Percentiles rank a stretch among this genome's conserved stretches.
Evolutionary conservation across 73 alveolate genomes (phyloP).

Genomic region (Paramecium pentaurelia): DNA sequence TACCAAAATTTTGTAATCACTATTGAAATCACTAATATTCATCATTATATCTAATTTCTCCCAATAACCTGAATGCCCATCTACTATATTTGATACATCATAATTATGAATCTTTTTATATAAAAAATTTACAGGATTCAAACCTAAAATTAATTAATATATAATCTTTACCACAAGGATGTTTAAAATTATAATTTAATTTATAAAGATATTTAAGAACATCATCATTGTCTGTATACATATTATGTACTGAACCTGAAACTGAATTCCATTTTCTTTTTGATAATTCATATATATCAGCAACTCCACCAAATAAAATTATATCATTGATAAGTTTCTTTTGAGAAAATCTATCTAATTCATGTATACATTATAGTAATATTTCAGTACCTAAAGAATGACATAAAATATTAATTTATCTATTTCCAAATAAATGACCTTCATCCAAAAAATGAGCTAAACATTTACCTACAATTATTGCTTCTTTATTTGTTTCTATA

Average conservation of each 20-base stretch:
- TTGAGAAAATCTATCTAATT: not conserved
- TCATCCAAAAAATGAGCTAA: not conserved
- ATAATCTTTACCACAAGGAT: not conserved
- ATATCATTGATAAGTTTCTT: not conserved
- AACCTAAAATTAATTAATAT: not conserved
- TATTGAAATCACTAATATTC: not conserved
- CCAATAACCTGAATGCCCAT: not conserved
- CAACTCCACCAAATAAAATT: not conserved
- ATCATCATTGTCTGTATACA: not conserved
- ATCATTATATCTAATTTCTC: not conserved
- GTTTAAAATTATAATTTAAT: no score
- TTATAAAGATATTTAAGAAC: not conserved
- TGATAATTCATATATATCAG: not conserved
- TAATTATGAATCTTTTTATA: not conserved
- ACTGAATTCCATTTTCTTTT: conserved; percentile 29
- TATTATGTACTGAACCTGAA: not conserved
- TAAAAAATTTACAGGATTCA: not conserved
- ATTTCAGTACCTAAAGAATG: conserved; percentile 20
- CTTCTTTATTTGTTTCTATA: not conserved
- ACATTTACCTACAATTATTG: not conserved
- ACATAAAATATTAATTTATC: not conserved
- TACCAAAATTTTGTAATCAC: not conserved
- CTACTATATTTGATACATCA: not conserved
- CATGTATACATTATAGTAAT: not conserved
- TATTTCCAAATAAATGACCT: not conserved